A percentile compares a stretch with the other conserved stretches of the same genome.
Evolutionary conservation across 2,329 filamentous ascomycete species (phyloP).

Genomic region (Aspergillus melleus): DNA sequence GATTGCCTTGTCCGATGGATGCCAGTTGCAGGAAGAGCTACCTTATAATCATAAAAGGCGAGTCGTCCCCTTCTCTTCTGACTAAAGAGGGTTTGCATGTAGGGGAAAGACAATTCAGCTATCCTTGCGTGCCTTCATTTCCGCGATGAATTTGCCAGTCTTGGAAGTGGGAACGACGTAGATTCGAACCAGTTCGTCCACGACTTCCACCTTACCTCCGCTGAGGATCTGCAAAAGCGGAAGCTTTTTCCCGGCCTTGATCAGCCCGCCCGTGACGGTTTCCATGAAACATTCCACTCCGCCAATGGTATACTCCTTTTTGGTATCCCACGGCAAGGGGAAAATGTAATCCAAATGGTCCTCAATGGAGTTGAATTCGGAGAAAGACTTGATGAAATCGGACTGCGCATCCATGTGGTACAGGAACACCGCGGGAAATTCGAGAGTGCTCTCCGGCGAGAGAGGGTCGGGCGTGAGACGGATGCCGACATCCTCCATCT

Average conservation of each 20-base stretch:
- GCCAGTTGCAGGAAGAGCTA: neutral
- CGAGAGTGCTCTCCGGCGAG: conserved; percentile 69
- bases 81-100: neutral
- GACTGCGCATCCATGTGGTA: conserved; percentile 81
- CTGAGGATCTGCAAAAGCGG: conserved; percentile 71
- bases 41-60: neutral
- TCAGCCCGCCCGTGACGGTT: conserved; percentile 72
- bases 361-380: conserved; percentile 70
- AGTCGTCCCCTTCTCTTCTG: neutral
- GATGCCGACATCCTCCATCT: conserved; percentile 81
- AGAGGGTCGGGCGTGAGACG: conserved; percentile 69
- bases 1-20: neutral
- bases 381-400: conserved; percentile 87
- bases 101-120: conserved; percentile 19
- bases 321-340: conserved; percentile 80
- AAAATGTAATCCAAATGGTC: conserved; percentile 85
- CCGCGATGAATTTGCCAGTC: conserved; percentile 73
- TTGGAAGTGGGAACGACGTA: conserved; percentile 75
- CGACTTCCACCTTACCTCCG: conserved; percentile 77
- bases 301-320: conserved; percentile 63
- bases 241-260: conserved; percentile 88
- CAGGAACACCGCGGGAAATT: conserved; percentile 77
- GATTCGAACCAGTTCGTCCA: conserved; percentile 80
- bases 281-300: conserved; percentile 87
- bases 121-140: conserved; percentile 74